Percentiles rank a stretch among this genome's conserved stretches.
Evolutionary conservation across 495 filamentous ascomycete genomes (phyloP).

Genomic region (Penicillium pulvis): DNA sequence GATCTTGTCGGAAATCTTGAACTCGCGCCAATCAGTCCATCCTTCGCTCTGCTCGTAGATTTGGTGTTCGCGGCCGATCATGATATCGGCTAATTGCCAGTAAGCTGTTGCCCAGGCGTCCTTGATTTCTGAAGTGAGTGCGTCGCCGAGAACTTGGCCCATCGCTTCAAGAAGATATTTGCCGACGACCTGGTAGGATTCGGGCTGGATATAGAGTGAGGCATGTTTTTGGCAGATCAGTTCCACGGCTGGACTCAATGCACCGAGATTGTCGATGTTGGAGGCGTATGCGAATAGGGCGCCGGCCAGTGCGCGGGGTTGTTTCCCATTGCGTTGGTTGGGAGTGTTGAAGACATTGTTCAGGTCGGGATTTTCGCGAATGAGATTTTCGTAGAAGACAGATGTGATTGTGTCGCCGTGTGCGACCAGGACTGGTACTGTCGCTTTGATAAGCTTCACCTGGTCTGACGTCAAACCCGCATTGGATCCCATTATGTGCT

Average conservation of each 20-base stretch:
- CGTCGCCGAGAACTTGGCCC: conserved; percentile 64
- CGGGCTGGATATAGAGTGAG: conserved; percentile 67
- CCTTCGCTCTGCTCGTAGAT: conserved; percentile 57
- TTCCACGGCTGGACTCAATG: conserved; percentile 63
- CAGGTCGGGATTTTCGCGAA: conserved; percentile 60
- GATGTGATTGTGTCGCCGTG: conserved; percentile 68
- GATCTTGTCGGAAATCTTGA: conserved; percentile 64
- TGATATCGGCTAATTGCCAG: conserved; percentile 67
- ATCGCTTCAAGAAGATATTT: conserved; percentile 68
- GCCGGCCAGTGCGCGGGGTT: conserved; percentile 64
- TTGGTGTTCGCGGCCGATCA: conserved; percentile 64
- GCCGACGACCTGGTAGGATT: conserved; percentile 69
- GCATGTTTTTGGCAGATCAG: conserved; percentile 77
- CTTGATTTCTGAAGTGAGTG: conserved; percentile 64
- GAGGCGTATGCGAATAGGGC: conserved; percentile 70
- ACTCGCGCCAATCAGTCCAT: conserved; percentile 68
- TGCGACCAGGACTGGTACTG: conserved; percentile 57
- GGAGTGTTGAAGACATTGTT: conserved; percentile 67
- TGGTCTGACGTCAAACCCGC: conserved; percentile 32
- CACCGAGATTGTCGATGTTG: conserved; percentile 69
- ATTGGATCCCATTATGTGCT: conserved; percentile 21
- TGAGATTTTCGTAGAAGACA: conserved; percentile 69
- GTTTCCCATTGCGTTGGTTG: conserved; percentile 65
- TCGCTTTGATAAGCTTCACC: conserved; percentile 44
- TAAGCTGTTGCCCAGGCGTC: conserved; percentile 75